These are phyloP conservation scores for Udeniomyces megalosporus DNA, from an alignment of 768 basidiomycete species.

Conservation along the genomic window DNA sequence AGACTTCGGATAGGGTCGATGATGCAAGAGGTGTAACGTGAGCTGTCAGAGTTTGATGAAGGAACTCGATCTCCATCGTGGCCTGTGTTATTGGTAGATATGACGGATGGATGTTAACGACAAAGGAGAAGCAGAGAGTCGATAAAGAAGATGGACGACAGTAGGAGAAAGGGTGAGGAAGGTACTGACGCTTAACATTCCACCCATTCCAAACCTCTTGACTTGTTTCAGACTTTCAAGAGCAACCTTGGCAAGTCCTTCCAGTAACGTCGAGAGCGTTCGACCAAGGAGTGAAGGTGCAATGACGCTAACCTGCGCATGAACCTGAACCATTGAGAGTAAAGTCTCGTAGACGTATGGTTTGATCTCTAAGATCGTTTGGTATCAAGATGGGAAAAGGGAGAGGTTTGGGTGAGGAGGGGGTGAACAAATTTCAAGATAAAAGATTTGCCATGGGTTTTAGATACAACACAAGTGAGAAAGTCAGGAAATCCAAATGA, in stretches of 20 bases:
- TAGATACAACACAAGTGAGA: no score
- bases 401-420: not conserved
- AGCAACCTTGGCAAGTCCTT: conserved; percentile 67
- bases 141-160: not conserved
- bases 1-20: conserved; percentile 73
- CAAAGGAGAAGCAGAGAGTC: no score
- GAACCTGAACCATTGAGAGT: conserved; percentile 75
- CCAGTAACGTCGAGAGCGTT: conserved; percentile 62
- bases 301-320: conserved; percentile 71
- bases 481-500: no score
- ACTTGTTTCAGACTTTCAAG: conserved; percentile 74
- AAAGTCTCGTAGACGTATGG: conserved; percentile 83
- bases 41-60: conserved; percentile 84
- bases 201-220: conserved; percentile 88
- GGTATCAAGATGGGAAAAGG: conserved; percentile 16
- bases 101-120: no score
- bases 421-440: not conserved
- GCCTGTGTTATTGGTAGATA: conserved; percentile 40
- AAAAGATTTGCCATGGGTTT: no score
- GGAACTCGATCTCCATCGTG: conserved; percentile 95
- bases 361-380: conserved; percentile 92
- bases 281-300: conserved; percentile 67
- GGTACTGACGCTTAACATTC: conserved; percentile 74
- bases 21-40: conserved; percentile 67
- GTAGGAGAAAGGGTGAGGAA: not conserved